Conservation (phyloP, 1,139 yeast species). For the Blastobotrys capitulatus region DNA sequence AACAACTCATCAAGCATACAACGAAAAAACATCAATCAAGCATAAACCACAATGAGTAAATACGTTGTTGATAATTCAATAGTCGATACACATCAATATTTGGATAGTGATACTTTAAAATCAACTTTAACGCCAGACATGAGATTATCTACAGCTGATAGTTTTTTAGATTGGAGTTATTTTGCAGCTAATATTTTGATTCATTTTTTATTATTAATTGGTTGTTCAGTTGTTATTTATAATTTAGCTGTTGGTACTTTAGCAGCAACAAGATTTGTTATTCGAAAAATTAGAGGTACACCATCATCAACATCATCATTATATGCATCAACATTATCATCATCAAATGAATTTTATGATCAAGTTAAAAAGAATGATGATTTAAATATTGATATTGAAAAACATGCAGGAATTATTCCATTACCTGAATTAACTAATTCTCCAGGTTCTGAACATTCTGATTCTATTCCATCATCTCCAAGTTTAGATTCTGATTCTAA, state of each 20-base stretch:
- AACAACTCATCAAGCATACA: too few relatives aligned
- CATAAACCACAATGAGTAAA: conserved; percentile 5
- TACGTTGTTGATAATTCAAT: conserved; percentile 7
- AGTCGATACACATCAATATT: conserved; percentile 9
- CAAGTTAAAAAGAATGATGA: neutral
- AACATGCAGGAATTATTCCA: neutral
- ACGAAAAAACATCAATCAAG: too few relatives aligned
- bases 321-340: too few relatives aligned
- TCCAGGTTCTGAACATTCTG: conserved; percentile 1
- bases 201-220: neutral
- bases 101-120: conserved; percentile 6
- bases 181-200: neutral
- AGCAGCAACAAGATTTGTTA: neutral
- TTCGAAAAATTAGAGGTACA: neutral
- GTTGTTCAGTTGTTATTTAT: neutral
- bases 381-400: neutral
- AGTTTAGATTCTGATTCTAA: neutral
- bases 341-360: neutral
- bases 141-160: neutral
- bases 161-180: neutral
- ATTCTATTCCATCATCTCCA: conserved; percentile 6
- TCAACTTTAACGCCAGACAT: conserved; percentile 5
- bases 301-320: too few relatives aligned
- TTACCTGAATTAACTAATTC: conserved; percentile 1
- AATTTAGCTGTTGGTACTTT: neutral